These are phyloP conservation scores for Prunus kanzakura DNA, from an alignment of 306 rosid genomes.

Conservation along the genomic window DNA sequence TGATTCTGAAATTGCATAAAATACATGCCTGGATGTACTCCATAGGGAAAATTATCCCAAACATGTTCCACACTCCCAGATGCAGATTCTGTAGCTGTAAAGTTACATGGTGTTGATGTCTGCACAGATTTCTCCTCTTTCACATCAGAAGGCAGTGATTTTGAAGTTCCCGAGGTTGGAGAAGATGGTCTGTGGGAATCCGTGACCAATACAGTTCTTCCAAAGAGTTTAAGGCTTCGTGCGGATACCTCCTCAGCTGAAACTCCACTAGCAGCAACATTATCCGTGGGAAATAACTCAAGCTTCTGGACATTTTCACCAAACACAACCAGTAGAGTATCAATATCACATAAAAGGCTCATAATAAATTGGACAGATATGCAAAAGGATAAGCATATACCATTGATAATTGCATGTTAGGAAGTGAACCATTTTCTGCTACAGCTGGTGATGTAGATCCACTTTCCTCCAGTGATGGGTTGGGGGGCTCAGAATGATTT, in stretches of 20 bases:
- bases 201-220: slow-evolving; percentile 51
- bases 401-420: slow-evolving; percentile 32
- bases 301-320: slow-evolving; percentile 40
- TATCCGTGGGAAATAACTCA: slow-evolving; percentile 33
- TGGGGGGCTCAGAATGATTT: slow-evolving; percentile 32
- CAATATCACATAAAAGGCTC: background rate
- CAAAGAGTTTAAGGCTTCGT: slow-evolving; percentile 69
- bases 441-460: slow-evolving; percentile 31
- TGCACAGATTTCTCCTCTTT: slow-evolving; percentile 15
- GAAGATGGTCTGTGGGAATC: slow-evolving; percentile 38
- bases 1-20: slow-evolving; percentile 31
- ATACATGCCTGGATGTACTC: slow-evolving; percentile 14
- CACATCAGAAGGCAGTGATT: slow-evolving; percentile 14
- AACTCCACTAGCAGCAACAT: slow-evolving; percentile 26
- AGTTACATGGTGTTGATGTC: slow-evolving; percentile 3
- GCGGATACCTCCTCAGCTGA: slow-evolving; percentile 37
- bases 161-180: slow-evolving; percentile 18
- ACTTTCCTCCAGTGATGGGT: slow-evolving; percentile 34
- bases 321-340: slow-evolving; percentile 19
- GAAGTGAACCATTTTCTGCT: slow-evolving; percentile 20
- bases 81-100: slow-evolving; percentile 6
- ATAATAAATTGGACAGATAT: background rate
- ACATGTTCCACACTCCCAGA: slow-evolving; percentile 3
- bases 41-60: slow-evolving; percentile 21
- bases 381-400: slow-evolving; percentile 35